Evolutionary conservation across 1,284 basidiomycete species (phyloP).

Genomic region (Tylopilus orsonianus): DNA sequence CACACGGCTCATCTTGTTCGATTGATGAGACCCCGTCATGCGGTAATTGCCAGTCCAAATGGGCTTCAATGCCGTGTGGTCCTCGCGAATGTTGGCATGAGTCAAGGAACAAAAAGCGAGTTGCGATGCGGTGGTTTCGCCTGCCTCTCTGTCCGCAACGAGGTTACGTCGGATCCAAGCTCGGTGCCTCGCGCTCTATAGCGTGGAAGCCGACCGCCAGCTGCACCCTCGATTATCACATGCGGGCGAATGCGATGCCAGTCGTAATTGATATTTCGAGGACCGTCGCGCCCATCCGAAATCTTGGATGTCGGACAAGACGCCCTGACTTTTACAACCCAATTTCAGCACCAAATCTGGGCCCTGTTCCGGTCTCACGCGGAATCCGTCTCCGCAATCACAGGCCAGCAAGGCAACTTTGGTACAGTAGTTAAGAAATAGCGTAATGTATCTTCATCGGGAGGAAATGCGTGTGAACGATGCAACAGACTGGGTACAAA

Average conservation of each 20-base stretch:
- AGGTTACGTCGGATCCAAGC: conserved; percentile 15
- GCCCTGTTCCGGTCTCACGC: conserved; percentile 13
- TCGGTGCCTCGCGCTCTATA: conserved; percentile 13
- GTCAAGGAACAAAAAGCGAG: conserved; percentile 5
- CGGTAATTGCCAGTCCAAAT: conserved; percentile 18
- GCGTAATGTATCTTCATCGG: conserved; percentile 33
- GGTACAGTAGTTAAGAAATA: conserved; percentile 34
- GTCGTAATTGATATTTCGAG: conserved; percentile 8
- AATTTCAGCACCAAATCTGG: conserved; percentile 9
- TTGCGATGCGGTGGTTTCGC: conserved; percentile 3
- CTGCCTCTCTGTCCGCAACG: conserved; percentile 1
- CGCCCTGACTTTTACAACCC: too few species aligned
- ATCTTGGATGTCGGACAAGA: conserved; percentile 6
- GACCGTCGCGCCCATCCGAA: background rate
- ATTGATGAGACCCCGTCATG: conserved; percentile 9
- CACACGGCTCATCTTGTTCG: conserved; percentile 1
- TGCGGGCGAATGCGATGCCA: conserved; percentile 16
- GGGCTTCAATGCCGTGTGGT: conserved; percentile 8
- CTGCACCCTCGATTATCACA: conserved; percentile 5
- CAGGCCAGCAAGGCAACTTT: conserved; percentile 20
- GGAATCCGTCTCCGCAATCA: conserved; percentile 11
- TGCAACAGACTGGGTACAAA: conserved; percentile 34
- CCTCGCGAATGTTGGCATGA: conserved; percentile 8
- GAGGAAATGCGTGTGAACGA: conserved; percentile 32
- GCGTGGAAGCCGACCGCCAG: conserved; percentile 16